Conservation (phyloP, 495 filamentous ascomycete species). For the Talaromyces ruber region DNA sequence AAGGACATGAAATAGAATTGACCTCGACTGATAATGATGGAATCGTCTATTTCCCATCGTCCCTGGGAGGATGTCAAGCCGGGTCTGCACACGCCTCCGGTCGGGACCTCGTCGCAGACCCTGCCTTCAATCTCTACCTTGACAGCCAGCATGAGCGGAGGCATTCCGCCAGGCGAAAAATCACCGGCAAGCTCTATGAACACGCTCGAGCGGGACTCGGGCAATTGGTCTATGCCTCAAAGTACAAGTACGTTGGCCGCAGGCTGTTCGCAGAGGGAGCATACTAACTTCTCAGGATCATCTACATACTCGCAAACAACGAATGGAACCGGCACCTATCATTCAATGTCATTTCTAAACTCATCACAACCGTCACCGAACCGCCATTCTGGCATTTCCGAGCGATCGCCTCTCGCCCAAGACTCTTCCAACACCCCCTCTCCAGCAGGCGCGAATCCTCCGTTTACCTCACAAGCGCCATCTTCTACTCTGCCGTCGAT, state of each 20-base stretch:
- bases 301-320: slow-evolving; percentile 45
- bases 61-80: slow-evolving; percentile 32
- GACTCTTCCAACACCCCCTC: slow-evolving; percentile 35
- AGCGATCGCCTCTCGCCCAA: slow-evolving; percentile 34
- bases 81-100: slow-evolving; percentile 25
- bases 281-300: slow-evolving; percentile 36
- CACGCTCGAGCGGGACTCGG: slow-evolving; percentile 41
- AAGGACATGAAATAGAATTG: not conserved
- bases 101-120: slow-evolving; percentile 23
- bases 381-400: slow-evolving; percentile 31
- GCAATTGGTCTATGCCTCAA: slow-evolving; percentile 44
- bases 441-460: slow-evolving; percentile 36
- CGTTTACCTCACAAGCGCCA: slow-evolving; percentile 28
- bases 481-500: slow-evolving; percentile 38
- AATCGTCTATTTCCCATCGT: slow-evolving; percentile 29
- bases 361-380: slow-evolving; percentile 45
- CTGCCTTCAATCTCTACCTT: slow-evolving; percentile 41
- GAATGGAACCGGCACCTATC: slow-evolving; percentile 41
- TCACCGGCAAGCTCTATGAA: slow-evolving; percentile 39
- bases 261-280: not conserved
- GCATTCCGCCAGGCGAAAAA: slow-evolving; percentile 25
- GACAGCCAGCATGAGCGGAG: slow-evolving; percentile 31
- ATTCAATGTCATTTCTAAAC: slow-evolving; percentile 38
- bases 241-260: slow-evolving; percentile 33
- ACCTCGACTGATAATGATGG: slow-evolving; percentile 18